These are phyloP conservation scores for Prunus salicina DNA, from an alignment of 306 rosid genomes.

Conservation along the genomic window DNA sequence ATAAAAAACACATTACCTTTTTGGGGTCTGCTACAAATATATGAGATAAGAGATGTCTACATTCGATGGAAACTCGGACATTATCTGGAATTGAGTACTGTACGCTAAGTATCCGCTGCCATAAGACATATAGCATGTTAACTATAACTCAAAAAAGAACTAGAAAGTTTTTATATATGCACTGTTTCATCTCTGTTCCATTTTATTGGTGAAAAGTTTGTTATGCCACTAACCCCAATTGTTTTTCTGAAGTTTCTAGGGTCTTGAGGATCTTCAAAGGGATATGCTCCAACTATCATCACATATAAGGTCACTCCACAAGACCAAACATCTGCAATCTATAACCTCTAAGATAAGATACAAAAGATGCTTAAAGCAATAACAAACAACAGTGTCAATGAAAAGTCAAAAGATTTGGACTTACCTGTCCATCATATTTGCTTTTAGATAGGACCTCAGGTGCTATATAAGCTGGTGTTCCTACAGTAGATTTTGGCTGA, in stretches of 20 bases:
- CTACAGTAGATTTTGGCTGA: constrained; percentile 84
- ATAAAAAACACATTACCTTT: constrained; percentile 42
- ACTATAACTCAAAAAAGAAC: constrained; percentile 18
- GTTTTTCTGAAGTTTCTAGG: constrained; percentile 71
- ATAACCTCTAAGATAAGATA: constrained; percentile 11
- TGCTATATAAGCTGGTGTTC: constrained; percentile 92
- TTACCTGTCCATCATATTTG: constrained; percentile 81
- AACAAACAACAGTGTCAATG: not conserved
- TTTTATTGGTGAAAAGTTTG: constrained; percentile 2
- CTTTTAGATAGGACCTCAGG: constrained; percentile 76
- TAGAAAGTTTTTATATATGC: constrained; percentile 3
- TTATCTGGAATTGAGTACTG: constrained; percentile 61
- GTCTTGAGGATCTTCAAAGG: constrained; percentile 78
- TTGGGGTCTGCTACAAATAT: constrained; percentile 74
- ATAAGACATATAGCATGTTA: constrained; percentile 19
- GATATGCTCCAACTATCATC: constrained; percentile 85
- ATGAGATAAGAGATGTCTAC: constrained; percentile 63
- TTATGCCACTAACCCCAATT: constrained; percentile 47
- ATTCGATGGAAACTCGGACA: constrained; percentile 60
- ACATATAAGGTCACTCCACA: constrained; percentile 91
- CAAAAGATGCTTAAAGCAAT: not conserved
- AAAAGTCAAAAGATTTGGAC: constrained; percentile 17
- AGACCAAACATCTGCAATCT: constrained; percentile 97
- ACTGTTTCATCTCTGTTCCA: not conserved
- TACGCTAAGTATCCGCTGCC: constrained; percentile 71